phyloP scores from a whole-genome alignment of 2,329 filamentous ascomycete genomes.

The Diplodia corticola region DNA sequence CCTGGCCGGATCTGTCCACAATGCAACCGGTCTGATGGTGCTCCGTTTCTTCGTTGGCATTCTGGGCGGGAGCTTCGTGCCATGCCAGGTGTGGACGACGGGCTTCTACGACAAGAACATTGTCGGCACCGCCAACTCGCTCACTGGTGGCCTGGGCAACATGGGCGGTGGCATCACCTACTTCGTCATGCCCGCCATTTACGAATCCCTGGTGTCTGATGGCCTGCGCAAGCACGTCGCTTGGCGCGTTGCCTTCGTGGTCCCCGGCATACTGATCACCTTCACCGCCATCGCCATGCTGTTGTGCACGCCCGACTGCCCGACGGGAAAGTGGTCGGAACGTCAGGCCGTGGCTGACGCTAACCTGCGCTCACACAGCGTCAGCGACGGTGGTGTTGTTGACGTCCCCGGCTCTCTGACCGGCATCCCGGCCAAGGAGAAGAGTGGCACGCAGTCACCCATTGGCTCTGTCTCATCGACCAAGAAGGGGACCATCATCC shows the following conservation, averaged over 20 bases:
- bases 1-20: slow-evolving; percentile 74
- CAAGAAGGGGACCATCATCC: slow-evolving; percentile 35
- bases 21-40: slow-evolving; percentile 65
- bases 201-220: slow-evolving; percentile 67
- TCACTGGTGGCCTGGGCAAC: slow-evolving; percentile 84
- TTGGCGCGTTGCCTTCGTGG: slow-evolving; percentile 82
- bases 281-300: slow-evolving; percentile 67
- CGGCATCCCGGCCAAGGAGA: slow-evolving; percentile 49
- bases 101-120: slow-evolving; percentile 93
- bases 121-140: slow-evolving; percentile 82
- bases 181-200: slow-evolving; percentile 90
- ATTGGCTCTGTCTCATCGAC: slow-evolving; percentile 39
- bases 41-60: slow-evolving; percentile 81
- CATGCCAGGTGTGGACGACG: slow-evolving; percentile 90
- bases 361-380: slow-evolving; percentile 50
- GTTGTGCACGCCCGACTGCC: slow-evolving; percentile 76
- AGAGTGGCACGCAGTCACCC: slow-evolving; percentile 31
- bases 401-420: slow-evolving; percentile 40
- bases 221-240: slow-evolving; percentile 67
- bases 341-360: slow-evolving; percentile 61
- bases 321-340: slow-evolving; percentile 78
- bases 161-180: slow-evolving; percentile 88
- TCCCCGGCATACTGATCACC: slow-evolving; percentile 76
- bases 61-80: slow-evolving; percentile 75
- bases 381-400: slow-evolving; percentile 48